A percentile compares a stretch with the other conserved stretches of the same genome.
phyloP scores from a whole-genome alignment of 805 yeast species.

The Monosporozyma solicola region DNA sequence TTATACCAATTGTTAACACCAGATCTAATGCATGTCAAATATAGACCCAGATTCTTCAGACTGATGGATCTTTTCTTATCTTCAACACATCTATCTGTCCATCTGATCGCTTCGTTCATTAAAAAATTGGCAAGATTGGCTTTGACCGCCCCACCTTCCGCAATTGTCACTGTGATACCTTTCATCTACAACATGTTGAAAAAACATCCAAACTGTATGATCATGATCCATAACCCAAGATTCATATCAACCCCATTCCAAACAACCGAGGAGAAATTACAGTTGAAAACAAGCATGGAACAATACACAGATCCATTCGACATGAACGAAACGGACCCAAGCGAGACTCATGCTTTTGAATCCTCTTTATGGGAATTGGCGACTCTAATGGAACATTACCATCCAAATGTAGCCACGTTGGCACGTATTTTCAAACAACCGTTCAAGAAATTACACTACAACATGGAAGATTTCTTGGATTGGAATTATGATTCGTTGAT shows the following conservation, averaged over 20 bases:
- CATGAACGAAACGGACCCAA: slow-evolving; percentile 59
- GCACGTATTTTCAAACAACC: slow-evolving; percentile 87
- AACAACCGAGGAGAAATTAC: slow-evolving; percentile 21
- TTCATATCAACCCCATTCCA: slow-evolving; percentile 23
- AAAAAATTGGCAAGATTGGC: slow-evolving; percentile 71
- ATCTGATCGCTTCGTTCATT: slow-evolving; percentile 80
- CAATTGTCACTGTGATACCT: slow-evolving; percentile 81
- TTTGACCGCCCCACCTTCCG: slow-evolving; percentile 75
- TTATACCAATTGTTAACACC: slow-evolving; percentile 74
- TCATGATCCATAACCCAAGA: slow-evolving; percentile 54
- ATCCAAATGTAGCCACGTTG: slow-evolving; percentile 88
- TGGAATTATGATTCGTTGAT: slow-evolving; percentile 69
- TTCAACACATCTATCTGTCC: slow-evolving; percentile 79
- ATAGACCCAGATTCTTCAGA: slow-evolving; percentile 82
- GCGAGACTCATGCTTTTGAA: slow-evolving; percentile 65
- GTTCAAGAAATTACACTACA: slow-evolving; percentile 75
- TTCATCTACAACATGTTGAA: slow-evolving; percentile 82
- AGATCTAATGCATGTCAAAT: slow-evolving; percentile 62
- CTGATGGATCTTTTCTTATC: slow-evolving; percentile 76
- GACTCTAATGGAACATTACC: slow-evolving; percentile 73
- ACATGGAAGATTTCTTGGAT: slow-evolving; percentile 89
- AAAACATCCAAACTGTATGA: slow-evolving; percentile 91
- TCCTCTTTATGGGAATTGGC: slow-evolving; percentile 92
- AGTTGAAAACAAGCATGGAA: slow-evolving; percentile 11
- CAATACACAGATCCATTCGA: slow-evolving; percentile 59